These are phyloP conservation scores for Ophiostoma ips DNA, from an alignment of 2,329 filamentous ascomycete genomes.

Conservation along the genomic window DNA sequence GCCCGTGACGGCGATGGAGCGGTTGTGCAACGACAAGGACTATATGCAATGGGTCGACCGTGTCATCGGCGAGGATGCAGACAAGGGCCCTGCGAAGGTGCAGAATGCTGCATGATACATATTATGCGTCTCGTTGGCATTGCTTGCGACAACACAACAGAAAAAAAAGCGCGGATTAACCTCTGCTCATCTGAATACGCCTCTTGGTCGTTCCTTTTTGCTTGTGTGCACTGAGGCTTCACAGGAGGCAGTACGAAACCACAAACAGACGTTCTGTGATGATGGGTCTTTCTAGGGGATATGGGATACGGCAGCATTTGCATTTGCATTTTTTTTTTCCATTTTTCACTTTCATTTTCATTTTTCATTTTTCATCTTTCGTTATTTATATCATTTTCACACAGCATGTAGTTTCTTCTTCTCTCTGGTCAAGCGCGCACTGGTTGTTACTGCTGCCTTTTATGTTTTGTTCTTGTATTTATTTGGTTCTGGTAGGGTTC, in stretches of 20 bases:
- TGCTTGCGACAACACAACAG: background rate
- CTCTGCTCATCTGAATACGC: no score
- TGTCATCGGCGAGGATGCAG: slow-evolving; percentile 11
- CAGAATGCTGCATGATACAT: no score
- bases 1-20: slow-evolving; percentile 19
- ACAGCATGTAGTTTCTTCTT: background rate
- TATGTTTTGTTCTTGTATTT: no score
- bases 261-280: background rate
- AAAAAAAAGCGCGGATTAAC: no score
- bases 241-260: no score
- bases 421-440: background rate
- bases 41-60: slow-evolving; percentile 20
- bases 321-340: no score
- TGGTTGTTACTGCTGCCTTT: background rate
- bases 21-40: slow-evolving; percentile 15
- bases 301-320: background rate
- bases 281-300: background rate
- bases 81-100: no score
- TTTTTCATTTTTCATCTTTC: no score
- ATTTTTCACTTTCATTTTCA: background rate
- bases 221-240: background rate
- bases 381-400: background rate
- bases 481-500: no score
- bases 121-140: no score
- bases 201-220: background rate